Conservation (phyloP, 2,329 filamentous ascomycete species). For the Stachybotrys chlorohalonatus region DNA sequence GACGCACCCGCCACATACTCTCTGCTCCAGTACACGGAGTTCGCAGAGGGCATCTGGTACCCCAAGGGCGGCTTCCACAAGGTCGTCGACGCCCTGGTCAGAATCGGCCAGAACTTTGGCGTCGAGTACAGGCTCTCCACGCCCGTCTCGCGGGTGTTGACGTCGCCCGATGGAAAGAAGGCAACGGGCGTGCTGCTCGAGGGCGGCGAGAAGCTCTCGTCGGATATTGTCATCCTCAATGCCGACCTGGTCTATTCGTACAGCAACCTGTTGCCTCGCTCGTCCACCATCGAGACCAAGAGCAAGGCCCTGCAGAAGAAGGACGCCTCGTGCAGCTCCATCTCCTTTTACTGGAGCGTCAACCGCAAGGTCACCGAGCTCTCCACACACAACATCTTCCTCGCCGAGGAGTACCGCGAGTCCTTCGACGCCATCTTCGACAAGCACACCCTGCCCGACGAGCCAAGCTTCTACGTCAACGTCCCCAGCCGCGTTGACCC, state of each 20-base stretch:
- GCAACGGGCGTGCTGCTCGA: slow-evolving; percentile 52
- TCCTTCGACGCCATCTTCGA: slow-evolving; percentile 73
- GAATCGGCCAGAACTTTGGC: slow-evolving; percentile 51
- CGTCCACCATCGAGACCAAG: slow-evolving; percentile 16
- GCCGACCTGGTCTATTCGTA: slow-evolving; percentile 69
- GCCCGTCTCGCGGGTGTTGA: slow-evolving; percentile 45
- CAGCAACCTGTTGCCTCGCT: slow-evolving; percentile 54
- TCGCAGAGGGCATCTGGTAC: slow-evolving; percentile 71
- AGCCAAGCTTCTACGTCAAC: slow-evolving; percentile 71
- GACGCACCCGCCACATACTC: slow-evolving; percentile 68
- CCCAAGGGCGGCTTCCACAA: slow-evolving; percentile 62
- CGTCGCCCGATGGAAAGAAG: slow-evolving; percentile 39
- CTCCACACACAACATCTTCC: slow-evolving; percentile 66
- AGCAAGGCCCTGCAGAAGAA: slow-evolving; percentile 32
- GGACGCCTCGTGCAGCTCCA: slow-evolving; percentile 59
- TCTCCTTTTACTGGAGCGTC: slow-evolving; percentile 70
- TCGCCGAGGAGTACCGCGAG: slow-evolving; percentile 62
- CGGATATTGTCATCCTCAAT: slow-evolving; percentile 62
- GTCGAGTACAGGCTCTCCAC: slow-evolving; percentile 54
- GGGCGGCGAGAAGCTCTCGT: slow-evolving; percentile 46
- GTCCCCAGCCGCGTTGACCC: slow-evolving; percentile 62
- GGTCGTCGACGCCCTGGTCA: slow-evolving; percentile 53
- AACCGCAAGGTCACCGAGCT: slow-evolving; percentile 52
- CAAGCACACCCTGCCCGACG: slow-evolving; percentile 52
- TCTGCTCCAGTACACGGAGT: slow-evolving; percentile 62